These are phyloP conservation scores for Pseudogymnoascus destructans DNA, from an alignment of 2,329 filamentous ascomycete genomes.

Conservation along the genomic window DNA sequence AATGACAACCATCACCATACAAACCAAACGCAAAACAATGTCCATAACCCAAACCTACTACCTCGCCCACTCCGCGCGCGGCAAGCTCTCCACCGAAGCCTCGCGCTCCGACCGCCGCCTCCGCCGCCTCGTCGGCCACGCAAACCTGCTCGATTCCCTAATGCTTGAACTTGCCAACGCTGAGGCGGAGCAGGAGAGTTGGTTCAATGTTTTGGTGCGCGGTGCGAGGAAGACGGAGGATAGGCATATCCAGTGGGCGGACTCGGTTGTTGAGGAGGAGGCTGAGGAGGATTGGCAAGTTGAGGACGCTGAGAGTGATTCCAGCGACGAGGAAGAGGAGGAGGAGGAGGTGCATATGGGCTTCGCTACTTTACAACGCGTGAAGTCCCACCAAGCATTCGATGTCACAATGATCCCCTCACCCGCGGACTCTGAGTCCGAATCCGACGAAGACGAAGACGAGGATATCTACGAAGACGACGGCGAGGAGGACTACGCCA, in stretches of 20 bases:
- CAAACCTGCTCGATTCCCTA: slow-evolving; percentile 90
- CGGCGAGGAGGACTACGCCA: slow-evolving; percentile 48
- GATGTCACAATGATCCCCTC: not conserved
- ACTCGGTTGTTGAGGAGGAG: slow-evolving; percentile 62
- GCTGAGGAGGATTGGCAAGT: slow-evolving; percentile 57
- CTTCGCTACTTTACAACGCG: slow-evolving; percentile 34
- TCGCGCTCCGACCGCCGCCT: slow-evolving; percentile 86
- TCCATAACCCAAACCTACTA: slow-evolving; percentile 97
- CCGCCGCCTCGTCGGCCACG: slow-evolving; percentile 87
- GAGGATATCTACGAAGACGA: slow-evolving; percentile 37
- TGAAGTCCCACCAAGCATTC: slow-evolving; percentile 16
- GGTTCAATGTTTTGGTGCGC: slow-evolving; percentile 93
- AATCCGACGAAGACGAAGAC: slow-evolving; percentile 25
- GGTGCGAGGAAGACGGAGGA: slow-evolving; percentile 49
- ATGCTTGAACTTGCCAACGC: slow-evolving; percentile 89
- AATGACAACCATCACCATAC: slow-evolving; percentile 21
- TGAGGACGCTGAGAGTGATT: slow-evolving; percentile 47
- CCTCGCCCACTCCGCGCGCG: slow-evolving; percentile 89
- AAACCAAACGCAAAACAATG: slow-evolving; percentile 65
- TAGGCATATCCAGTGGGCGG: slow-evolving; percentile 77
- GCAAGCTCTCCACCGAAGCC: slow-evolving; percentile 91
- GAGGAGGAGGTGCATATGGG: slow-evolving; percentile 45
- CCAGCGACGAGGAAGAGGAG: slow-evolving; percentile 39
- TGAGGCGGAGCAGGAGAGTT: slow-evolving; percentile 88
- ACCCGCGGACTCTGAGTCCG: slow-evolving; percentile 19